Evolutionary conservation across 2,329 filamentous ascomycete species (phyloP), one percentile per base, ranked within the genome.

Genomic region (Trichoderma koningiopsis): DNA sequence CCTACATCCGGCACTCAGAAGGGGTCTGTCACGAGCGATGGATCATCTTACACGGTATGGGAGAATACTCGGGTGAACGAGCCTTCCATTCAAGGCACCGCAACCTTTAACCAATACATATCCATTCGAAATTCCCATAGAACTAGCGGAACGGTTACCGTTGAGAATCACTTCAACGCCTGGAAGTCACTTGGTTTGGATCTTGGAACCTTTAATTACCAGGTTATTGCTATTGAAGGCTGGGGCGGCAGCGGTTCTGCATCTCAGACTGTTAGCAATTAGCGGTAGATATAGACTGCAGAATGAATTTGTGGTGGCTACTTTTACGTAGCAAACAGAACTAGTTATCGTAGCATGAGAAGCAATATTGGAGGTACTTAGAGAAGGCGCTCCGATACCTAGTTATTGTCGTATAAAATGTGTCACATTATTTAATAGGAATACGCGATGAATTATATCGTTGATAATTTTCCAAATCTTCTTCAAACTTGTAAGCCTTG

Each of bases 141-240:
- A n/a, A 69, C 60, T 43, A 69, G 68, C 6, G 68, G 61, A 1
- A 69, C 86, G 82, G 84, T 84, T 81, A 24, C 82, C 87, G 24
- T 81, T 85, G 69, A 77, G 79, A 71, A 78, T 71, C 67, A 86
- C 87, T 81, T 81, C 85, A 60, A 79, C 80, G 29, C 79, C 81
- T 65, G 86, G 86, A 4, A 76, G 24, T 78, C 79, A 47, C 73
- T 76, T n/a, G 85, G 86, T 4, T 76, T 87, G 75, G 80, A 77
- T 31, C 74, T 88, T 13, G 86, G 86, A 3, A 79, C 72, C 49
- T 79, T 82, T 72, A 79, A 87, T 76, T 88, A 88, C 75, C 81
- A 84, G 80, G 86, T 88, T 70, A 77, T 87, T 24, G 85, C 85
- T 16, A 84, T 83, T 0, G 86, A 87, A 76, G 85, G 84, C 4